Evolutionary conservation across 371 early-diverging fungal species (phyloP), one percentile per base, ranked within the genome.

Genomic region (Blastocladiella emersonii): DNA sequence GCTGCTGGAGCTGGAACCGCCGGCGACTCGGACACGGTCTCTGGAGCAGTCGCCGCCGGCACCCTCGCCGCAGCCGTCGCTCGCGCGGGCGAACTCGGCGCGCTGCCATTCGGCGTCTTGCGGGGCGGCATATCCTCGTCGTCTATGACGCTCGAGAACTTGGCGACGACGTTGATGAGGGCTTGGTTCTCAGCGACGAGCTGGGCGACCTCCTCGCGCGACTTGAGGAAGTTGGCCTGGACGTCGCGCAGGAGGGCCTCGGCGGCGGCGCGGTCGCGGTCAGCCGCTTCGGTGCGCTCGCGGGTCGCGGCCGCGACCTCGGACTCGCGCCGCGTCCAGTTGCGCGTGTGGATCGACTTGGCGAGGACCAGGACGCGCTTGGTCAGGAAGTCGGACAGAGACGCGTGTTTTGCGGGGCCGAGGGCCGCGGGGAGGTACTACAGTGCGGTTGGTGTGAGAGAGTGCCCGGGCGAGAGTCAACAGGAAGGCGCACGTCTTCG

Each of bases 131-230:
- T 15, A 30, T 51, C 53, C 17, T 37, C 59, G 1, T 59, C 59
- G 15, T 37, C 44, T 3, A 59, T 10, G 17, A 37, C 37, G 23
- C 37, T 13, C 15, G 41, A 27, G 32, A 59, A 59, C 44, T 30
- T 34, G 10, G 59, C 37, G 32, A 59, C 59, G 27, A 59, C 59
- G 17, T 32, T 43, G 32, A 59, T 59, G 15, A 59, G 43, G 37
- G n/a, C 30, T 25, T 43, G 37, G 32, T 59, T 59, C 32, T 59
- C 59, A 12, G 37, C 17, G 0, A n/a, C 59, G 15, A 59, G 43
- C 37, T 59, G 41, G 30, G 13, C 41, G 37, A 59, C 59, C 32
- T 59, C 59, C 13, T 32, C 59, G 13, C 59, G 37, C n/a, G 27
- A 27, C 32, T 25, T 25, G 17, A 59, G 15, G 7, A 37, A 59